phyloP scores from a whole-genome alignment of 1,284 basidiomycete species.

The Ceratobasidium sp. region DNA sequence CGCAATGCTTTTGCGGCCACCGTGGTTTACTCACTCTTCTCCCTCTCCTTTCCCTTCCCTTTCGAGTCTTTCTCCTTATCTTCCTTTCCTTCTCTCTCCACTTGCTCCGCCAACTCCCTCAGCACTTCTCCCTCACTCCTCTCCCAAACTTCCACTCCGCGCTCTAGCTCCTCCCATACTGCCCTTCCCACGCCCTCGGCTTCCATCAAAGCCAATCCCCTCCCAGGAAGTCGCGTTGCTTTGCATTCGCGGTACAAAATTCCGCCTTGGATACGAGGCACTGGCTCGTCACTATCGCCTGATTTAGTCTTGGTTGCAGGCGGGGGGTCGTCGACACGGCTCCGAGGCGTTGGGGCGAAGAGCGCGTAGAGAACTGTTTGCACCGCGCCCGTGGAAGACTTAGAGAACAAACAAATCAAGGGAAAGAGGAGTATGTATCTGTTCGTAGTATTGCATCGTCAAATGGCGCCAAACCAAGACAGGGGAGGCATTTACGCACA shows the following conservation, averaged over 20 bases:
- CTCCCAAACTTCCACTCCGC: conserved; percentile 42
- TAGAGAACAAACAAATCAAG: conserved; percentile 68
- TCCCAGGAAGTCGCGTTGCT: conserved; percentile 64
- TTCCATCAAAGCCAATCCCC: conserved; percentile 64
- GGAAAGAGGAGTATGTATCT: conserved; percentile 63
- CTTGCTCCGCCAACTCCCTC: conserved; percentile 32
- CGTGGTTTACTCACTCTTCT: background rate
- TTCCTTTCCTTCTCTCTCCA: conserved; percentile 55
- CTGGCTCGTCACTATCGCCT: conserved; percentile 58
- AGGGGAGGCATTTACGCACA: conserved; percentile 39
- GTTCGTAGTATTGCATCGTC: conserved; percentile 53
- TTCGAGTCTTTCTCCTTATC: conserved; percentile 71
- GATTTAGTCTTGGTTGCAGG: conserved; percentile 32
- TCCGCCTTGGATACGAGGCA: conserved; percentile 69
- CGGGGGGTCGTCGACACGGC: conserved; percentile 47
- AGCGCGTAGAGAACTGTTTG: conserved; percentile 75
- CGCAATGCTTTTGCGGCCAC: background rate
- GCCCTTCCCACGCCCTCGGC: conserved; percentile 70
- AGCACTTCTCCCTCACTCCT: conserved; percentile 32
- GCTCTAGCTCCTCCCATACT: conserved; percentile 74
- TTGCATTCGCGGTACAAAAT: conserved; percentile 79
- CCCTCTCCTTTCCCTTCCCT: conserved; percentile 51
- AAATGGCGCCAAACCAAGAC: background rate
- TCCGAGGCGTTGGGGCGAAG: conserved; percentile 80
- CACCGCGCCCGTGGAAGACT: conserved; percentile 65